phyloP scores from a whole-genome alignment of 306 rosid species.

The Clitoria ternatea region DNA sequence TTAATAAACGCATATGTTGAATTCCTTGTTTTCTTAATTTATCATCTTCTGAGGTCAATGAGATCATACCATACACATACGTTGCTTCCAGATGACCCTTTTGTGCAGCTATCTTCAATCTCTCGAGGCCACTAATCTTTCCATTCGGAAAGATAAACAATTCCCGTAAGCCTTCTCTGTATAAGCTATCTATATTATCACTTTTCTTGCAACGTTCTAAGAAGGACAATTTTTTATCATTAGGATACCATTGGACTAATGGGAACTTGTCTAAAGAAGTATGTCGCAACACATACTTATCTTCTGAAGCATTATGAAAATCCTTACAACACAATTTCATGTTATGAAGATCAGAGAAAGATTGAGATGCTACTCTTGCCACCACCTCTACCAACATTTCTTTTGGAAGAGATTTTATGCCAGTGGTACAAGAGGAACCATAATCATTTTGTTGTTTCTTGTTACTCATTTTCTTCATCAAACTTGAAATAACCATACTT shows the following conservation, averaged over 20 bases:
- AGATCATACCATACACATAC: slow-evolving; percentile 27
- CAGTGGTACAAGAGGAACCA: not conserved
- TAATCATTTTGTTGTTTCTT: not conserved
- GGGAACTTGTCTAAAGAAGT: no score
- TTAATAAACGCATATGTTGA: not conserved
- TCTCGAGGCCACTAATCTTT: not conserved
- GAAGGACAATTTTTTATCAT: no score
- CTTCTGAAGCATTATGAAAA: no score
- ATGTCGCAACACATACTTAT: not conserved
- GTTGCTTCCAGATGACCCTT: slow-evolving; percentile 26
- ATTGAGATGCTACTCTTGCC: no score
- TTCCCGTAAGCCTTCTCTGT: no score
- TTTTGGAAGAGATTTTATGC: slow-evolving; percentile 8
- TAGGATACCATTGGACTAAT: no score
- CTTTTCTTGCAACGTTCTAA: not conserved
- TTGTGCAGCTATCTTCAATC: not conserved
- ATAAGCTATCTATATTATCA: slow-evolving; percentile 17
- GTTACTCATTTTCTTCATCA: not conserved
- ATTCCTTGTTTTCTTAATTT: slow-evolving; percentile 13
- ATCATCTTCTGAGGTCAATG: not conserved
- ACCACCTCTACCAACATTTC: slow-evolving; percentile 20
- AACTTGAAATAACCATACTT: not conserved
- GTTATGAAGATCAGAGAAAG: no score
- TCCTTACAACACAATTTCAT: no score
- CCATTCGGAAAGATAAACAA: not conserved